Evolutionary conservation across 2,329 filamentous ascomycete genomes (phyloP).

Genomic region (Orbilia quercus): DNA sequence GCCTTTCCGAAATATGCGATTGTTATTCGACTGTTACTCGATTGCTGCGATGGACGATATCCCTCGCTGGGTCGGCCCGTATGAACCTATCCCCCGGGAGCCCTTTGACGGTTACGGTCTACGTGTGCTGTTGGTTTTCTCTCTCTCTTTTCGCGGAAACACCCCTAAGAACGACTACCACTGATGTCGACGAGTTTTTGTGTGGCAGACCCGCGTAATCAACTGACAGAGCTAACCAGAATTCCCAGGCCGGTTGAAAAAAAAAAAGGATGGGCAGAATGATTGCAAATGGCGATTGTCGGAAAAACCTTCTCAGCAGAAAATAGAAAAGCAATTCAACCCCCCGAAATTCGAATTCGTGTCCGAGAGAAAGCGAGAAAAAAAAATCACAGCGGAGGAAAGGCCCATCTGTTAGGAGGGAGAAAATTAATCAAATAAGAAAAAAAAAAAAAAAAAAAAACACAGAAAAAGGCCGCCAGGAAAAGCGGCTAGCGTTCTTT

Average conservation of each 20-base stretch:
- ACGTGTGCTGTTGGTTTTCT: constrained; percentile 29
- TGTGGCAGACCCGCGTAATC: constrained; percentile 51
- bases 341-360: constrained; percentile 5
- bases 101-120: constrained; percentile 16
- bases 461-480: constrained; percentile 17
- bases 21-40: too few species aligned
- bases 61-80: not conserved
- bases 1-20: too few species aligned
- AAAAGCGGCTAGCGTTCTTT: constrained; percentile 51
- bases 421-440: constrained; percentile 12
- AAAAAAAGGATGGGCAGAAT: constrained; percentile 26
- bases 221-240: constrained; percentile 7
- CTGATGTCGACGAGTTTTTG: constrained; percentile 21
- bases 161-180: too few species aligned
- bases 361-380: not conserved
- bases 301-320: constrained; percentile 31
- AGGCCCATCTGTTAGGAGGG: not conserved
- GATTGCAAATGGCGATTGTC: constrained; percentile 11
- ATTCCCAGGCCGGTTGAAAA: not conserved
- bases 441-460: constrained; percentile 18
- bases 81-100: not conserved
- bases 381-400: constrained; percentile 31
- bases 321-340: constrained; percentile 3
- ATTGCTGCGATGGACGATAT: too few species aligned
- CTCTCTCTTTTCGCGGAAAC: constrained; percentile 7